A percentile compares a stretch with the other conserved stretches of the same genome.
Evolutionary conservation across 495 filamentous ascomycete genomes (phyloP).

Genomic region (Xylaria curta): DNA sequence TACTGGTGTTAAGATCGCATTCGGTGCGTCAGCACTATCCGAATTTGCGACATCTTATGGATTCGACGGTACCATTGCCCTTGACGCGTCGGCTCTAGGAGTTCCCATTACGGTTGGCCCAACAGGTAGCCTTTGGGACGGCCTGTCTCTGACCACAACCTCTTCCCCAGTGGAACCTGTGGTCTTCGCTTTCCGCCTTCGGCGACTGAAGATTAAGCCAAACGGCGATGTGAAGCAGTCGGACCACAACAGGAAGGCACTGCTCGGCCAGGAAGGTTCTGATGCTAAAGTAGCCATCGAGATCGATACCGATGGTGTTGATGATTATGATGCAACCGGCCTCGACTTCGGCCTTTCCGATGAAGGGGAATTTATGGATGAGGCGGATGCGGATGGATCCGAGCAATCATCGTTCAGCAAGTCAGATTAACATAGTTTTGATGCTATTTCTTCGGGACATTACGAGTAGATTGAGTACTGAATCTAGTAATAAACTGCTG

Average conservation of each 20-base stretch:
- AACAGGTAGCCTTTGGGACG: neutral
- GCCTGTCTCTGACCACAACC: neutral
- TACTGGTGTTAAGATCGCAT: neutral
- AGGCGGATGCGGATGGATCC: neutral
- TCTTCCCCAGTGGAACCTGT: neutral
- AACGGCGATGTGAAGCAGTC: neutral
- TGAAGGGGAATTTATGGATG: neutral
- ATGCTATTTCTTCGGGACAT: neutral
- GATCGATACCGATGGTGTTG: neutral
- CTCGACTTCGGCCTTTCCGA: neutral
- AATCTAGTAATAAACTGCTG: no score
- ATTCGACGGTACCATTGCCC: neutral
- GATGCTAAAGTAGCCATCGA: neutral
- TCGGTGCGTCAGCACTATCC: neutral
- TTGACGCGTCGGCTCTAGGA: neutral
- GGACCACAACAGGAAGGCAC: neutral
- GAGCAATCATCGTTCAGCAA: neutral
- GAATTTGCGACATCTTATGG: neutral
- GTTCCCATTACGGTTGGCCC: neutral
- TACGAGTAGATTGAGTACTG: no score
- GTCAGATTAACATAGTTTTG: neutral
- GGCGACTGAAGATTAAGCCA: neutral
- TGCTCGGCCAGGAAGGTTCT: neutral
- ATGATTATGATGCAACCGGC: neutral
- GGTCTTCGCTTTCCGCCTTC: constrained; percentile 1